A percentile compares a stretch with the other conserved stretches of the same genome.
Conservation (phyloP, 2,329 filamentous ascomycete species). For the Fusarium nodosum region DNA sequence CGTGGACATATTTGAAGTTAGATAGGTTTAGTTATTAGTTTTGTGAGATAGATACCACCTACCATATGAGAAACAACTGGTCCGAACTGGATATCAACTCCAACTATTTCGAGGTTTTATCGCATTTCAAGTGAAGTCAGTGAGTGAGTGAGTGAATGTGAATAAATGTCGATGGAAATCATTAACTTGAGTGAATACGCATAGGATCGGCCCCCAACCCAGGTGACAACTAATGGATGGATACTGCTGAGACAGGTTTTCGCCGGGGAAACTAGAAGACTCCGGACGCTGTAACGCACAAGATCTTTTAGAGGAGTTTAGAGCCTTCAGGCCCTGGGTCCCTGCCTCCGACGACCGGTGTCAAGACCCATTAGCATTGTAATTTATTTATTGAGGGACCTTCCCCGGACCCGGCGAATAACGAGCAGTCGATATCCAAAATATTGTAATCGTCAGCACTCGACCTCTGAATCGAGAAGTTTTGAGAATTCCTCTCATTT, state of each 20-base stretch:
- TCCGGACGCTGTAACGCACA: slow-evolving; percentile 5
- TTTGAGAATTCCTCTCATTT: neutral
- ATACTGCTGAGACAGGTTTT: neutral
- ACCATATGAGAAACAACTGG: slow-evolving; percentile 32
- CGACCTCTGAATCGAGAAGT: slow-evolving; percentile 19
- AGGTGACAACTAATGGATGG: neutral
- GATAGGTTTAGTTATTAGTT: slow-evolving; percentile 47
- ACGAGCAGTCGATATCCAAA: slow-evolving; percentile 33
- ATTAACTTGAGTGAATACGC: neutral
- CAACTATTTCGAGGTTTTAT: neutral
- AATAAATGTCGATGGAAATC: neutral
- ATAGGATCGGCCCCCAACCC: neutral
- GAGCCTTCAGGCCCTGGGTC: neutral
- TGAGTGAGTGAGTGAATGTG: neutral
- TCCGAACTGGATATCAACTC: slow-evolving; percentile 12
- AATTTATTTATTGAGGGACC: slow-evolving; percentile 26
- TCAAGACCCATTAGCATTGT: slow-evolving; percentile 2
- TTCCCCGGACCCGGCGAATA: slow-evolving; percentile 35
- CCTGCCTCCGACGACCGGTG: slow-evolving; percentile 38
- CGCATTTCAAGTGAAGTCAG: neutral
- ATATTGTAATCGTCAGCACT: slow-evolving; percentile 33
- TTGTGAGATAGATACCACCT: slow-evolving; percentile 49
- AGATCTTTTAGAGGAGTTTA: slow-evolving; percentile 7
- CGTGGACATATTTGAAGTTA: slow-evolving; percentile 38
- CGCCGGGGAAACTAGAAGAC: slow-evolving; percentile 7